These are phyloP conservation scores for Hyphopichia fennica DNA, from an alignment of 1,139 yeast genomes.

Conservation along the genomic window DNA sequence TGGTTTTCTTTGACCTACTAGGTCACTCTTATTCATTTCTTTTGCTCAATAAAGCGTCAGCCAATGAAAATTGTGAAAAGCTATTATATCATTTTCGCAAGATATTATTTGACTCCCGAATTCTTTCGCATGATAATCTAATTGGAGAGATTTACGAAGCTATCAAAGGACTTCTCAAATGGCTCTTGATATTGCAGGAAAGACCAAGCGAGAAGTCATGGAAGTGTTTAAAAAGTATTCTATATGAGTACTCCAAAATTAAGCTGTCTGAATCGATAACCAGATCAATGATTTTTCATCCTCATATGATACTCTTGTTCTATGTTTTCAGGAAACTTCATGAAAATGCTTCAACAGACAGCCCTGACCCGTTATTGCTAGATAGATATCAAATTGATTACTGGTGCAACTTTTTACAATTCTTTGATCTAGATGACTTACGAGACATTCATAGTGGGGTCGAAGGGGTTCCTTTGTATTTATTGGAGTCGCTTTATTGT, in stretches of 20 bases:
- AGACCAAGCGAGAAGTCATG: slow-evolving; percentile 18
- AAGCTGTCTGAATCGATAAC: slow-evolving; percentile 4
- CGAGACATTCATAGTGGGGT: not conserved
- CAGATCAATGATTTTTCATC: slow-evolving; percentile 12
- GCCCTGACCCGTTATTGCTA: not conserved
- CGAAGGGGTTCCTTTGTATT: not conserved
- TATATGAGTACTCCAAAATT: slow-evolving; percentile 8
- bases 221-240: slow-evolving; percentile 11
- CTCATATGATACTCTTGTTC: slow-evolving; percentile 24
- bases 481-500: slow-evolving; percentile 2
- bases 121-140: slow-evolving; percentile 3
- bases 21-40: slow-evolving; percentile 26
- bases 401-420: slow-evolving; percentile 1
- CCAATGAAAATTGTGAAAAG: slow-evolving; percentile 17
- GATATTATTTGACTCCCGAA: slow-evolving; percentile 9
- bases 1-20: slow-evolving; percentile 16
- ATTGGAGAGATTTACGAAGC: slow-evolving; percentile 17
- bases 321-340: slow-evolving; percentile 12
- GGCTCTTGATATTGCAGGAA: slow-evolving; percentile 36
- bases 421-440: not conserved
- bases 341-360: not conserved
- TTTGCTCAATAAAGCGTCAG: slow-evolving; percentile 22
- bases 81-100: slow-evolving; percentile 15
- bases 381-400: not conserved
- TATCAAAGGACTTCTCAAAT: slow-evolving; percentile 25